Evolutionary conservation across 345 rosid species (phyloP), one percentile per base, ranked within the genome.

Genomic region (Draba incana): DNA sequence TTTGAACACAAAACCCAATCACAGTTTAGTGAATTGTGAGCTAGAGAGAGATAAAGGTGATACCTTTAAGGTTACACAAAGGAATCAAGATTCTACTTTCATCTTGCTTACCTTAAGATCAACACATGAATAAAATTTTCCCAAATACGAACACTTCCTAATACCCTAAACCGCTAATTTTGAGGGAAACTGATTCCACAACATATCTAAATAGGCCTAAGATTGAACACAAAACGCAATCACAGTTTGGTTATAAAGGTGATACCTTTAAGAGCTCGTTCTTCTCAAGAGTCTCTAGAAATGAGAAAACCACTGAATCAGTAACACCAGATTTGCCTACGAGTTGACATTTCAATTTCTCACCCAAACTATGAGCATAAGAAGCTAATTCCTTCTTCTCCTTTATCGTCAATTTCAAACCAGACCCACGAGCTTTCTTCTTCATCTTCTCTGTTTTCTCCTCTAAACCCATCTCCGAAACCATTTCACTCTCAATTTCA

Each of bases 291-390:
- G 86, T 86, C 78, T 88, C 95, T 1, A 82, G 46, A 76, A 90
- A 90, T 4, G 97, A 84, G 64, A 79, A 62, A 1, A 78, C 82
- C 4, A 90, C 87, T 28, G 82, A 79, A 14, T 80, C 89, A 4
- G 93, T 90, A 31, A 90, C 88, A 20, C 97, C 97, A 44, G 92
- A 88, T 78, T 90, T 90, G 16, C 97, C 97, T 9, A 90, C 92
- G 28, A 86, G 68, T 64, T 90, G 97, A 60, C 72, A 78, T 86
- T 86, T 90, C 57, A 87, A 82, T 77, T 90, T 85, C 75, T 87
- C 82, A 35, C 97, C 97, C 64, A 90, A 66, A 25, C 92, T 78
- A 67, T 87, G 85, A 1, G 92, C 97, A 61, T 84, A 86, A 7
- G 92, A 86, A 51, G 90, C 90, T 46, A 90, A 72, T 64, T 90